A percentile compares a stretch with the other conserved stretches of the same genome.
Evolutionary conservation across 768 basidiomycete species (phyloP).

Genomic region (Mycena vitilis): DNA sequence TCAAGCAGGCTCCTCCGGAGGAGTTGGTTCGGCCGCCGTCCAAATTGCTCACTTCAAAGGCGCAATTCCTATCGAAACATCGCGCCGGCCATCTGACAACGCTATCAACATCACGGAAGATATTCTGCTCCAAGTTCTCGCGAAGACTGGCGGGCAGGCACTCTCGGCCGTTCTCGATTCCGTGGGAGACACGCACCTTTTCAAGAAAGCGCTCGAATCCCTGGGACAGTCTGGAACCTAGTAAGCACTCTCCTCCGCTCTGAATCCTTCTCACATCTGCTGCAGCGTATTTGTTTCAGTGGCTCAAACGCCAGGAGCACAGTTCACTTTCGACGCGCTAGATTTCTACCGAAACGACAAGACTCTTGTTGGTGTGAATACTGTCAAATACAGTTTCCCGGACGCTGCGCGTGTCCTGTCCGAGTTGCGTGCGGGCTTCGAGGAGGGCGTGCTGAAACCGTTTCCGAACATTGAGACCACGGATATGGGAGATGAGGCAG

Average conservation of each 20-base stretch:
- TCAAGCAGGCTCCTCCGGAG: slow-evolving; percentile 19
- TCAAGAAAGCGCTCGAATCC: slow-evolving; percentile 23
- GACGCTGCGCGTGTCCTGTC: slow-evolving; percentile 9
- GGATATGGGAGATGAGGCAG: slow-evolving; percentile 17
- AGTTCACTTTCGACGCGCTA: slow-evolving; percentile 24
- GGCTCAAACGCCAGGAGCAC: slow-evolving; percentile 21
- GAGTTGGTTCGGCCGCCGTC: slow-evolving; percentile 19
- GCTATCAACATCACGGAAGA: slow-evolving; percentile 13
- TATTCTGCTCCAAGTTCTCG: slow-evolving; percentile 11
- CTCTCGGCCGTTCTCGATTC: slow-evolving; percentile 23
- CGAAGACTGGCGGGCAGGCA: slow-evolving; percentile 16
- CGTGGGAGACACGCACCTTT: slow-evolving; percentile 18
- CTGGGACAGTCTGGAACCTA: slow-evolving; percentile 20
- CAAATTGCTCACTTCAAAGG: slow-evolving; percentile 24
- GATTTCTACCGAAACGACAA: slow-evolving; percentile 26
- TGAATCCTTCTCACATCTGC: neutral
- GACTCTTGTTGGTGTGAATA: slow-evolving; percentile 22
- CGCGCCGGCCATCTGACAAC: slow-evolving; percentile 1
- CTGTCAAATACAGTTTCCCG: neutral
- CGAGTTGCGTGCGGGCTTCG: slow-evolving; percentile 23
- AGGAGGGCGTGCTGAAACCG: slow-evolving; percentile 15
- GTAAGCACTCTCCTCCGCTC: neutral
- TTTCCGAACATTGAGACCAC: slow-evolving; percentile 7
- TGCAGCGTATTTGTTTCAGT: slow-evolving; percentile 20
- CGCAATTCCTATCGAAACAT: slow-evolving; percentile 22